Percentiles rank a stretch among this genome's conserved stretches.
These are phyloP conservation scores for Boechera stricta DNA, from an alignment of 345 rosid genomes.

Conservation along the genomic window DNA sequence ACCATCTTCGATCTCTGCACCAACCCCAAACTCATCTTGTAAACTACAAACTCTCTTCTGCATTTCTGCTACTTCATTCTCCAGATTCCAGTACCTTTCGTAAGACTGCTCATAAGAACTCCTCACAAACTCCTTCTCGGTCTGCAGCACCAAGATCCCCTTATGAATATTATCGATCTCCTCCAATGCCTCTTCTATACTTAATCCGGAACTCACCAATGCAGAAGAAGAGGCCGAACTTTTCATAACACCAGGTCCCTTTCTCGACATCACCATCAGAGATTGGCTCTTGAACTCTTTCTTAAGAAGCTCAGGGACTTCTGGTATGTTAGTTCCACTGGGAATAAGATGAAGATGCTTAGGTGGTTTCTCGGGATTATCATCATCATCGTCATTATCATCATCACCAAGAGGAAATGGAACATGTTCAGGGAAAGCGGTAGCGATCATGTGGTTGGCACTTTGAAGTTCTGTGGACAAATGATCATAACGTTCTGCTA, in stretches of 20 bases:
- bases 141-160: constrained; percentile 67
- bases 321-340: constrained; percentile 45
- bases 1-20: constrained; percentile 60
- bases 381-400: constrained; percentile 44
- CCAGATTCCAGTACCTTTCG: constrained; percentile 60
- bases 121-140: constrained; percentile 78
- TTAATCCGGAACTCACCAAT: constrained; percentile 56
- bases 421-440: constrained; percentile 74
- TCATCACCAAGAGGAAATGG: constrained; percentile 58
- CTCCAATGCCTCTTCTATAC: constrained; percentile 57
- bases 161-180: constrained; percentile 75
- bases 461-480: constrained; percentile 73
- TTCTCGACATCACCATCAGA: constrained; percentile 38
- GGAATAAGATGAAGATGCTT: constrained; percentile 26
- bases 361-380: constrained; percentile 32
- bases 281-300: constrained; percentile 55
- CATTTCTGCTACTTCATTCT: constrained; percentile 58
- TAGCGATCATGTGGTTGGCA: constrained; percentile 77
- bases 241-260: constrained; percentile 45
- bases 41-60: constrained; percentile 60
- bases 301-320: constrained; percentile 55
- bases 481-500: constrained; percentile 76
- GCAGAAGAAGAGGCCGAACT: constrained; percentile 31
- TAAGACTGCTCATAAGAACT: constrained; percentile 57
- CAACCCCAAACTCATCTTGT: constrained; percentile 77